Conservation (phyloP, 2,329 filamentous ascomycete genomes). For the Talaromyces marneffei region DNA sequence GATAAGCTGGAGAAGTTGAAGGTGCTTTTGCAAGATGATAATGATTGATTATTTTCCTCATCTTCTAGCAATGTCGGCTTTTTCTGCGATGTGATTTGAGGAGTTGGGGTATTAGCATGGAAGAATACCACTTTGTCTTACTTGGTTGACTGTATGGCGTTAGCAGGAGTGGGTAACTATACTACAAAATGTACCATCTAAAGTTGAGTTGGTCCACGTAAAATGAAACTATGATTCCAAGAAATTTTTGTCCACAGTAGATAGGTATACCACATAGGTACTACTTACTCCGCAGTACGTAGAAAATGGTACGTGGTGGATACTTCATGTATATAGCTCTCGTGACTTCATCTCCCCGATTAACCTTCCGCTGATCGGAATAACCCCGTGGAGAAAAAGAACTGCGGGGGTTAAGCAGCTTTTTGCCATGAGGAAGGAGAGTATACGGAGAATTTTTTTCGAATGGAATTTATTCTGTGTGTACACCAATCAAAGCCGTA, state of each 20-base stretch:
- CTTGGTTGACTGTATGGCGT: background rate
- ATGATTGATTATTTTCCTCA: slow-evolving; percentile 17
- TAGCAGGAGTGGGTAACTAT: background rate
- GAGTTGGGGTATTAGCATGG: background rate
- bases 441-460: background rate
- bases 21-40: slow-evolving; percentile 34
- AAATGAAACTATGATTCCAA: background rate
- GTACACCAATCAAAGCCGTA: background rate
- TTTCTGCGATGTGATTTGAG: background rate
- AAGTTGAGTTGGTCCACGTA: too few relatives aligned
- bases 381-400: background rate
- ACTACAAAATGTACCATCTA: background rate
- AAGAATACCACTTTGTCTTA: background rate
- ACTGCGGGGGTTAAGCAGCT: background rate
- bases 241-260: background rate
- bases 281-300: too few relatives aligned
- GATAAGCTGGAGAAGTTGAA: slow-evolving; percentile 40
- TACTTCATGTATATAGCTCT: background rate
- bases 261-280: too few relatives aligned
- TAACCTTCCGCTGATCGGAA: background rate
- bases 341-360: background rate
- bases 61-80: background rate
- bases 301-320: background rate
- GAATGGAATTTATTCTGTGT: too few relatives aligned
- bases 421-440: background rate